Evolutionary conservation across 2,329 filamentous ascomycete species (phyloP).

Genomic region (Fusarium mundagurra): DNA sequence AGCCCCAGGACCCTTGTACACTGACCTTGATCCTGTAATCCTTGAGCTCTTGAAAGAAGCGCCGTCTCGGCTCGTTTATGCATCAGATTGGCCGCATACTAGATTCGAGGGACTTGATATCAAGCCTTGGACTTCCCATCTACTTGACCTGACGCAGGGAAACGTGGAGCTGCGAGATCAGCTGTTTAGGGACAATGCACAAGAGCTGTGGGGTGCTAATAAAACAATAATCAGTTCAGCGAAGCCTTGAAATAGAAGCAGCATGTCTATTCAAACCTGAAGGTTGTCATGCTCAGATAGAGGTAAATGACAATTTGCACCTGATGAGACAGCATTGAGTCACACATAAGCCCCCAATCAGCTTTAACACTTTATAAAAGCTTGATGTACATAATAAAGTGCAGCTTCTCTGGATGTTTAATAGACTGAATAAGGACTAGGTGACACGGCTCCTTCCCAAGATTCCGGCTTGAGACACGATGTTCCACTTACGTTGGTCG

Average conservation of each 20-base stretch:
- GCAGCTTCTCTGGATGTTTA: not conserved
- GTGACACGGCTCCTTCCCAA: not conserved
- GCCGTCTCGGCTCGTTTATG: not conserved
- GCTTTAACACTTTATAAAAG: accelerated
- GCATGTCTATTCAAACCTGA: not conserved
- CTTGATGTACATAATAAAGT: not conserved
- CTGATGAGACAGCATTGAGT: not conserved
- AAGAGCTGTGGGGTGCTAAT: not conserved
- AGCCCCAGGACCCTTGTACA: not conserved
- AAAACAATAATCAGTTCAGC: not conserved
- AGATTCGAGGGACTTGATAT: not conserved
- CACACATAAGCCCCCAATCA: not conserved
- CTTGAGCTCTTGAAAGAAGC: not conserved
- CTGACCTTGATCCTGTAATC: not conserved
- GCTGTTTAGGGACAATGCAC: not conserved
- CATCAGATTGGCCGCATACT: not conserved
- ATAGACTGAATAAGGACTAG: not conserved
- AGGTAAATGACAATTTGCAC: not conserved
- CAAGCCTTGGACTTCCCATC: not conserved
- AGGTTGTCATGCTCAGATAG: not conserved
- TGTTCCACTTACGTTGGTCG: not conserved
- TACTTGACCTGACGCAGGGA: not conserved
- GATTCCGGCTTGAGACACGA: not conserved
- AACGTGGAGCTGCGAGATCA: not conserved
- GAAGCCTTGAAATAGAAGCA: not conserved